Evolutionary conservation across 1,139 yeast genomes (phyloP).

Genomic region (Geotrichum klebahnii): DNA sequence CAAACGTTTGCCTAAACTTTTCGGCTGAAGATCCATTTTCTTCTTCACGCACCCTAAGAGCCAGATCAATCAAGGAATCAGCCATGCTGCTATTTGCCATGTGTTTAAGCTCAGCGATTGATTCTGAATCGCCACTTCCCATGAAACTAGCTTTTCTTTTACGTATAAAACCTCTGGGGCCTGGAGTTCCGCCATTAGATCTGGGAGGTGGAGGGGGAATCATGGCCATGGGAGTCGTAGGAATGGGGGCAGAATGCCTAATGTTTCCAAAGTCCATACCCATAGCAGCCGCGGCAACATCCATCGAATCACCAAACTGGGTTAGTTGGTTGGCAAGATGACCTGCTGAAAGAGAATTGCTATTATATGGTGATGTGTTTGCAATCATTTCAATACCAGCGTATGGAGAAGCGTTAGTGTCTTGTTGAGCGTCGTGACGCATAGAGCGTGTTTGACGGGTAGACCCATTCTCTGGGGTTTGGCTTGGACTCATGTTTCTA

Average conservation of each 20-base stretch:
- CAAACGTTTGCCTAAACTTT: slow-evolving; percentile 70
- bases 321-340: slow-evolving; percentile 1
- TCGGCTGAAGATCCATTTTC: slow-evolving; percentile 50
- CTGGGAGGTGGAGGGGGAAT: slow-evolving; percentile 22
- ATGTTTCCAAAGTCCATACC: slow-evolving; percentile 15
- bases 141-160: slow-evolving; percentile 23
- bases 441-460: slow-evolving; percentile 4
- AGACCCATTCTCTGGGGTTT: slow-evolving; percentile 1
- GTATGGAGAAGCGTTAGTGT: slow-evolving; percentile 1
- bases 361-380: not conserved
- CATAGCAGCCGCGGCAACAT: slow-evolving; percentile 15
- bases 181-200: slow-evolving; percentile 12
- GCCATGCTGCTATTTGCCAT: slow-evolving; percentile 47
- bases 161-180: slow-evolving; percentile 16
- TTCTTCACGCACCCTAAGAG: slow-evolving; percentile 46
- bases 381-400: slow-evolving; percentile 6
- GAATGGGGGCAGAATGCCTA: not conserved
- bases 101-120: slow-evolving; percentile 48
- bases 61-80: slow-evolving; percentile 50
- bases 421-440: too few species aligned
- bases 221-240: slow-evolving; percentile 23
- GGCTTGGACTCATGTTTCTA: slow-evolving; percentile 7
- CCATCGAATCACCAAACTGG: slow-evolving; percentile 15
- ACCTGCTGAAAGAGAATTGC: not conserved
- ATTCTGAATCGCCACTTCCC: slow-evolving; percentile 37